Percentiles rank a stretch among this genome's conserved stretches.
These are phyloP conservation scores for Aspergillus sp. DNA, from an alignment of 2,329 filamentous ascomycete species.

Conservation along the genomic window DNA sequence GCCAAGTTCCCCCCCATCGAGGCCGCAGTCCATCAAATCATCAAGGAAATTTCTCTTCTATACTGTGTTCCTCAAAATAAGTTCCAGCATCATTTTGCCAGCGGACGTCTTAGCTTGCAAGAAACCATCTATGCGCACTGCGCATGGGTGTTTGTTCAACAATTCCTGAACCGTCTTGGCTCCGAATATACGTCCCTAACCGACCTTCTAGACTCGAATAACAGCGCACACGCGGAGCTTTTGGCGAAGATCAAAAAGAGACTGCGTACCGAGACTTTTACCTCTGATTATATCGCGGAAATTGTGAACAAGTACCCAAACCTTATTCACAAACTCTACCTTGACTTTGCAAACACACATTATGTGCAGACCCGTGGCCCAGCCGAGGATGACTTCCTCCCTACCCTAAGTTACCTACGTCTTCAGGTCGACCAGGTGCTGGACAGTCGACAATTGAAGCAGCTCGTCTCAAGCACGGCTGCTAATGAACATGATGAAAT, in stretches of 20 bases:
- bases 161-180: slow-evolving; percentile 93
- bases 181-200: slow-evolving; percentile 88
- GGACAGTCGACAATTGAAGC: slow-evolving; percentile 70
- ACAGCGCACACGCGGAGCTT: slow-evolving; percentile 81
- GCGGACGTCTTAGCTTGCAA: slow-evolving; percentile 83
- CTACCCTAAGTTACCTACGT: slow-evolving; percentile 66
- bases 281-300: slow-evolving; percentile 94
- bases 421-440: slow-evolving; percentile 71
- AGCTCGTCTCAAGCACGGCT: slow-evolving; percentile 75
- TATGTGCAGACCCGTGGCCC: slow-evolving; percentile 64
- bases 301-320: slow-evolving; percentile 91
- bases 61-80: slow-evolving; percentile 99
- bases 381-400: slow-evolving; percentile 67
- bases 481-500: slow-evolving; percentile 94
- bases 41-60: slow-evolving; percentile 93
- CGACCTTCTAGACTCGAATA: slow-evolving; percentile 74
- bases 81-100: slow-evolving; percentile 85
- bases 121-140: slow-evolving; percentile 97
- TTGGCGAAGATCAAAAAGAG: slow-evolving; percentile 94
- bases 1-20: slow-evolving; percentile 75
- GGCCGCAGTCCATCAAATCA: slow-evolving; percentile 96
- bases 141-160: slow-evolving; percentile 95
- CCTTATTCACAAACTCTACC: slow-evolving; percentile 82
- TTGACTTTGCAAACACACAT: slow-evolving; percentile 88
- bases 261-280: slow-evolving; percentile 94